These are phyloP conservation scores for Trichoderma guizhouense DNA, from an alignment of 2,329 filamentous ascomycete species.

Conservation along the genomic window DNA sequence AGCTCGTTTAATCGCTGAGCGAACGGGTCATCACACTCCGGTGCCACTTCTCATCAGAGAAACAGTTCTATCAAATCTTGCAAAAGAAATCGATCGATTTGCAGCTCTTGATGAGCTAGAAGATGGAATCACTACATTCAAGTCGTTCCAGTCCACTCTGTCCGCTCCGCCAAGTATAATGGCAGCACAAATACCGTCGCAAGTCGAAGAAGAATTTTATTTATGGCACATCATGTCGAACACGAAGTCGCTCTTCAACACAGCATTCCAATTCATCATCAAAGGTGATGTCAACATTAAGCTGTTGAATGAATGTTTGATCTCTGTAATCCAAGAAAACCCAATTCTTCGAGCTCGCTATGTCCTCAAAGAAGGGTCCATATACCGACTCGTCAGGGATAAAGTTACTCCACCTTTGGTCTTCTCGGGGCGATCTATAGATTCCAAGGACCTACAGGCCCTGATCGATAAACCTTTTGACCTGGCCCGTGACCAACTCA, in stretches of 20 bases:
- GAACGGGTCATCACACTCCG: background rate
- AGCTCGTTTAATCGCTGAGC: background rate
- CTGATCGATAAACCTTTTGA: background rate
- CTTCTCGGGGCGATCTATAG: background rate
- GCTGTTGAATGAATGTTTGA: background rate
- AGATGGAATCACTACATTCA: background rate
- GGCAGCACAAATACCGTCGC: background rate
- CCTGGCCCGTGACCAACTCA: background rate
- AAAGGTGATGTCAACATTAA: background rate
- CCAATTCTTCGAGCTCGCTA: slow-evolving; percentile 3
- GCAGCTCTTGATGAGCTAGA: background rate
- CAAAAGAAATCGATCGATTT: background rate
- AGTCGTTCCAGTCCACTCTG: background rate
- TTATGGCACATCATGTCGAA: background rate
- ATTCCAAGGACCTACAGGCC: background rate
- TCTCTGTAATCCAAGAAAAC: background rate
- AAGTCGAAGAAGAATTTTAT: background rate
- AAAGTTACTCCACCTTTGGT: background rate
- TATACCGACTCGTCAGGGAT: background rate
- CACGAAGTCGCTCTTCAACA: background rate
- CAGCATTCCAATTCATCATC: background rate
- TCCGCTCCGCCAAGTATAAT: background rate
- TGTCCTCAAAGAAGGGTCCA: background rate
- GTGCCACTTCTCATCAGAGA: slow-evolving; percentile 2
- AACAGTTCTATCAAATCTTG: background rate